Percentiles rank a stretch among this genome's conserved stretches.
These are phyloP conservation scores for Erysimum cheiri DNA, from an alignment of 441 rosid genomes.

Conservation along the genomic window DNA sequence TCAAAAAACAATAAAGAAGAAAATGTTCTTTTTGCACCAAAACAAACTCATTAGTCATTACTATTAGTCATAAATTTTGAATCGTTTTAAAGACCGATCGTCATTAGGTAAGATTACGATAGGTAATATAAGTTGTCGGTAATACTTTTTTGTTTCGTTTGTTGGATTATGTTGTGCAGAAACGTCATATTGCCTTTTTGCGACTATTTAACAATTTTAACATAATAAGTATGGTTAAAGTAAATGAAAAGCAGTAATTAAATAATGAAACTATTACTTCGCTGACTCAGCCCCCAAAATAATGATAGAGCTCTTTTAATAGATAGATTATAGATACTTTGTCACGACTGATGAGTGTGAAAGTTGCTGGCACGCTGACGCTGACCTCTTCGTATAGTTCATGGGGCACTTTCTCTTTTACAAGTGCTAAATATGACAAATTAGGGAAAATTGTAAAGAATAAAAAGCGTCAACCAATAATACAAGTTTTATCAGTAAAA, in stretches of 20 bases:
- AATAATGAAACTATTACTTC: not conserved
- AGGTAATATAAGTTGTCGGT: not conserved
- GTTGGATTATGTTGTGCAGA: slow-evolving; percentile 18
- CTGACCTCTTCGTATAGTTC: slow-evolving; percentile 29
- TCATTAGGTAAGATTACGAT: slow-evolving; percentile 20
- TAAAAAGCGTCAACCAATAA: not conserved
- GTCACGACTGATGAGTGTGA: slow-evolving; percentile 11
- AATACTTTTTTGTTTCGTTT: slow-evolving; percentile 7
- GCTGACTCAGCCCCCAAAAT: slow-evolving; percentile 9
- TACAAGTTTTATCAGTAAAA: not conserved
- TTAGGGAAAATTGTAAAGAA: not conserved
- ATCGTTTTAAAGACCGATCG: not conserved
- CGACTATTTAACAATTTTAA: not conserved
- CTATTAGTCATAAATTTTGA: not conserved
- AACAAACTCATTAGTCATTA: not conserved
- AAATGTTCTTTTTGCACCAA: not conserved
- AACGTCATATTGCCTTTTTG: slow-evolving; percentile 12
- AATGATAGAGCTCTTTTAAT: not conserved
- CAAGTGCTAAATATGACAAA: slow-evolving; percentile 28
- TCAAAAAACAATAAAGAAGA: no score
- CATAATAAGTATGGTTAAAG: slow-evolving; percentile 18
- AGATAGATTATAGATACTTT: not conserved
- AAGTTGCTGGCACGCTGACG: slow-evolving; percentile 35
- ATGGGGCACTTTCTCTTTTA: slow-evolving; percentile 27
- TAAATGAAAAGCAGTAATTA: not conserved